Evolutionary conservation across 495 filamentous ascomycete genomes (phyloP).

Genomic region (Aspergillus affinis): DNA sequence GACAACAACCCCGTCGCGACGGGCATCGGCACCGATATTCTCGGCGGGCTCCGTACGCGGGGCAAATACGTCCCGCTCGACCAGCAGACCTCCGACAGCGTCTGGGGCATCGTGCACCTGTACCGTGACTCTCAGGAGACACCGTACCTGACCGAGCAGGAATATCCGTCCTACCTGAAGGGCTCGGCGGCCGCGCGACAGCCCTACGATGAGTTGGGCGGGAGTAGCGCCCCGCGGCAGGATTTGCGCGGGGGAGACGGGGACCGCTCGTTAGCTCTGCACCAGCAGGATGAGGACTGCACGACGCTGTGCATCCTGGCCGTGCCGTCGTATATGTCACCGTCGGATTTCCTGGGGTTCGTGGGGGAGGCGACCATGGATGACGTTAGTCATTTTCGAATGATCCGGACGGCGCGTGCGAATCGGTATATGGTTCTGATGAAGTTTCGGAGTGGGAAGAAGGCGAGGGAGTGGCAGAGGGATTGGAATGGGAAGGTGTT

Average conservation of each 20-base stretch:
- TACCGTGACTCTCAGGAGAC: constrained; percentile 85
- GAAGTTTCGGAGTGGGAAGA: constrained; percentile 79
- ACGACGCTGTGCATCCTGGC: constrained; percentile 94
- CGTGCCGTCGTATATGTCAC: constrained; percentile 89
- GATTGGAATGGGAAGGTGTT: constrained; percentile 95
- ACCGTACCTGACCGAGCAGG: constrained; percentile 43
- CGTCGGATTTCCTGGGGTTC: constrained; percentile 88
- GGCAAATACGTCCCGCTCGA: constrained; percentile 75
- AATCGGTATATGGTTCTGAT: constrained; percentile 97
- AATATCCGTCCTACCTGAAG: constrained; percentile 42
- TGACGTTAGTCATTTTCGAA: constrained; percentile 89
- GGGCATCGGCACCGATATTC: constrained; percentile 50
- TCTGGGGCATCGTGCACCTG: constrained; percentile 92
- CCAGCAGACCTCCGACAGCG: constrained; percentile 73
- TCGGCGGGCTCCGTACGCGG: constrained; percentile 65
- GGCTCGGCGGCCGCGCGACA: constrained; percentile 41
- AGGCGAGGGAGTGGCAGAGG: constrained; percentile 75
- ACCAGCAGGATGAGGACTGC: constrained; percentile 53
- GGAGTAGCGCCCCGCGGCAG: constrained; percentile 18
- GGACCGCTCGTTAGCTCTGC: constrained; percentile 17
- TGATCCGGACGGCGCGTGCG: constrained; percentile 84
- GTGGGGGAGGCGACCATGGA: constrained; percentile 87
- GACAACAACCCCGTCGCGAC: constrained; percentile 42
- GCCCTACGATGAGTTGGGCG: constrained; percentile 28
- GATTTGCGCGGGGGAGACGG: constrained; percentile 10